Evolutionary conservation across 1,139 yeast species (phyloP), one percentile per base, ranked within the genome.

Genomic region (Scheffersomyces lignicola): DNA sequence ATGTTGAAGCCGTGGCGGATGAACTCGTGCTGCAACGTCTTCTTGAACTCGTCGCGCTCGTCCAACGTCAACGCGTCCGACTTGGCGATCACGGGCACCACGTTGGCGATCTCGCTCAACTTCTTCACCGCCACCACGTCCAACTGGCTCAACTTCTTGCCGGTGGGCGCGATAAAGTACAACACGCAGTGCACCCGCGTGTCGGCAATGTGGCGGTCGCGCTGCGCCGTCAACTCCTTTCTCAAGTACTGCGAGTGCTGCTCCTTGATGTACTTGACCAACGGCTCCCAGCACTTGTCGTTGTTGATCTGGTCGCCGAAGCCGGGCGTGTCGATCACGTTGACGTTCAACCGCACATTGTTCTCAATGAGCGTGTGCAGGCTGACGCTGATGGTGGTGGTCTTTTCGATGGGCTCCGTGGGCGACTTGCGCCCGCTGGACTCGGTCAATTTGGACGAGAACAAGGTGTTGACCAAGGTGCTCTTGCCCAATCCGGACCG

Each of bases 221-320:
- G 83, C 56, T 87, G 90, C 5, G 98, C 97, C 23, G 97, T 92
- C 60, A 92, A 81, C 66, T 92, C 98, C 62, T 87, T 87, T 65
- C 97, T 83, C 58, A 92, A 75, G 60, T 86, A 92, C 53, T 83
- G 85, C 22, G 95, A 85, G 62, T 92, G 96, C 67, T 92, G 98
- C 61, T 92, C 98, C 67, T 90, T 89, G 58, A 92, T 88, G 64
- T 90, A 90, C 65, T 88, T 89, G 49, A 90, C 83, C 49, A 92
- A 83, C 31, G 97, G 97, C 51, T 92, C 97, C 97, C 97, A 92
- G 53, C 90, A 92, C 62, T 85, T 84, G 53, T 89, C 96, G 63
- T 92, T 92, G 66, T 92, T 88, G 51, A 92, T 84, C 63, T 87
- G 96, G 66, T 92, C 98, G 26, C 96, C 97, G 68, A 88, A 92